Conservation (phyloP, 78 protist species). For the Planoprotostelium fungivorum region DNA sequence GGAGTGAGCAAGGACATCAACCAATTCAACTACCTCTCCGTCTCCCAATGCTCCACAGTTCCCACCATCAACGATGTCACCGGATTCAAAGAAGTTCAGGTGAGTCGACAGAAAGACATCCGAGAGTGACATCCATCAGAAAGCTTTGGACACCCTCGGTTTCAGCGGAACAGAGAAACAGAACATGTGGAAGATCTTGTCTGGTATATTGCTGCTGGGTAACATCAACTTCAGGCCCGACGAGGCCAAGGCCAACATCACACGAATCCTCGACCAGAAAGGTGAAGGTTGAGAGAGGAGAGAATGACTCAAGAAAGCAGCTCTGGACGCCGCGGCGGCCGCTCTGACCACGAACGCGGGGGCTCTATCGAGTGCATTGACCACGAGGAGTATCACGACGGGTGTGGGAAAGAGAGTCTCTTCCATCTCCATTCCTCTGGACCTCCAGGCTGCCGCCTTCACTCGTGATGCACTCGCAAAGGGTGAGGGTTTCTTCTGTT, state of each 20-base stretch:
- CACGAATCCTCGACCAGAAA: conserved; percentile 11
- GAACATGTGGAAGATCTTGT: conserved; percentile 47
- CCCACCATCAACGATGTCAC: conserved; percentile 66
- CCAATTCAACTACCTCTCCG: conserved; percentile 6
- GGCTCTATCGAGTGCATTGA: conserved; percentile 28
- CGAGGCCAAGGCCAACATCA: too few relatives aligned
- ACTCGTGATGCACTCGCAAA: conserved; percentile 83
- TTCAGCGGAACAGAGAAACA: conserved; percentile 40
- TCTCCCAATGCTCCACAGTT: conserved; percentile 55
- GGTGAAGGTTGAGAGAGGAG: conserved; percentile 5
- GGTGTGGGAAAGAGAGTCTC: conserved; percentile 56
- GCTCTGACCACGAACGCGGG: conserved; percentile 23
- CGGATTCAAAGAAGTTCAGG: conserved; percentile 32
- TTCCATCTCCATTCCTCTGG: conserved; percentile 58
- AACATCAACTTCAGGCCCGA: conserved; percentile 72
- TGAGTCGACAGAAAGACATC: conserved; percentile 3
- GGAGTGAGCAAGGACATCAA: background rate
- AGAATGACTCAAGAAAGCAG: background rate
- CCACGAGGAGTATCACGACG: conserved; percentile 48
- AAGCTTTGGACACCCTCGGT: conserved; percentile 68
- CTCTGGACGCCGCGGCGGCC: conserved; percentile 33
- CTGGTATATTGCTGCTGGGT: conserved; percentile 75
- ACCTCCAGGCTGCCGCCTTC: conserved; percentile 26
- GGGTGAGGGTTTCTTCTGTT: background rate
- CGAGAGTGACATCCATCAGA: background rate